Evolutionary conservation across 176 grass and related monocot species (phyloP).

Genomic region (Zizania latifolia): DNA sequence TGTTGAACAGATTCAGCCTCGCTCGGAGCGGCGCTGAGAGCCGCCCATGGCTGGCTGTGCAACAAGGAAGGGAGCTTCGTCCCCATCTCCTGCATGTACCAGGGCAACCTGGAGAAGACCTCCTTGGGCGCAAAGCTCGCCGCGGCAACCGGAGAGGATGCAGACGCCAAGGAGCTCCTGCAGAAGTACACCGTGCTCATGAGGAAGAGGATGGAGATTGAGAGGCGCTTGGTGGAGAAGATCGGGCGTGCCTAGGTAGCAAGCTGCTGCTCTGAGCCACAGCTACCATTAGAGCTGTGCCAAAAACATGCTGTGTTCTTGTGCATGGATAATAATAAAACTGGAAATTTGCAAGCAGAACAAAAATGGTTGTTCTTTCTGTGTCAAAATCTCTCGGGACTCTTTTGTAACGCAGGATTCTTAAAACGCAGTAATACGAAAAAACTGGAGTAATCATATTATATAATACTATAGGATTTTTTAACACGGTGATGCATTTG

Average conservation of each 20-base stretch:
- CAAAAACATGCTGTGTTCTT: not conserved
- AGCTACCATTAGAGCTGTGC: not conserved
- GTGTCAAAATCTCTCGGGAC: too few species aligned
- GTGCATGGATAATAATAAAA: not conserved
- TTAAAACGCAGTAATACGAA: too few species aligned
- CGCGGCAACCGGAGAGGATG: slow-evolving; percentile 22
- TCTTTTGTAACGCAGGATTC: too few species aligned
- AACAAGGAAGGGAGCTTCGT: slow-evolving; percentile 61
- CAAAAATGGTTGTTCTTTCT: not conserved
- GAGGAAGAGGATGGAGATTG: slow-evolving; percentile 85
- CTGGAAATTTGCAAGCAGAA: not conserved
- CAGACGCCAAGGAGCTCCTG: slow-evolving; percentile 43
- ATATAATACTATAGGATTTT: too few species aligned
- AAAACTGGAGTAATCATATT: too few species aligned
- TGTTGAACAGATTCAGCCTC: slow-evolving; percentile 75
- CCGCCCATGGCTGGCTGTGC: slow-evolving; percentile 91
- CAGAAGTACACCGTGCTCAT: slow-evolving; percentile 63
- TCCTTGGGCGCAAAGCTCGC: slow-evolving; percentile 60
- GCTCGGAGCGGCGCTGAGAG: slow-evolving; percentile 70
- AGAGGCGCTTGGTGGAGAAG: slow-evolving; percentile 57
- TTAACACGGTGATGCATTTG: too few species aligned
- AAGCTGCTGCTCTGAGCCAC: not conserved
- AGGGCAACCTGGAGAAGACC: slow-evolving; percentile 60
- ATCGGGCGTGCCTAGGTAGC: slow-evolving; percentile 44
- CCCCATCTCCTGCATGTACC: slow-evolving; percentile 63